Evolutionary conservation across 2,329 filamentous ascomycete species (phyloP).

Genomic region (Ceratocystis harringtonii): DNA sequence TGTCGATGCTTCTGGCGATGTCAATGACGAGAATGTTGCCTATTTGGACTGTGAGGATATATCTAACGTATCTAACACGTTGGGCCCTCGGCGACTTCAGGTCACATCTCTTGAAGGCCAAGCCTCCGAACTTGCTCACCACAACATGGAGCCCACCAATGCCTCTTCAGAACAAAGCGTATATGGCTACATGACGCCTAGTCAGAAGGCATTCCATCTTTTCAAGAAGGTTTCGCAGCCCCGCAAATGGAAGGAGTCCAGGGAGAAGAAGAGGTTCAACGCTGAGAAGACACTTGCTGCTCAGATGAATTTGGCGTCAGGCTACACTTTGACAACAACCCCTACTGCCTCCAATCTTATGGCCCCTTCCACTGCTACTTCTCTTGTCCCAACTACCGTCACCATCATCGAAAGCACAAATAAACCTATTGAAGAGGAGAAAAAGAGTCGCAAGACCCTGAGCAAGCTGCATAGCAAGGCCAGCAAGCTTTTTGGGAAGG

Average conservation of each 20-base stretch:
- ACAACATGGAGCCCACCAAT: conserved; percentile 14
- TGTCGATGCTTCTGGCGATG: not conserved
- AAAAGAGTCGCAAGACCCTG: conserved; percentile 3
- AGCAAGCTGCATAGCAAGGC: conserved; percentile 9
- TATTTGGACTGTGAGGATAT: not conserved
- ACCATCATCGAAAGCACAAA: conserved; percentile 11
- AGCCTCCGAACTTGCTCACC: conserved; percentile 14
- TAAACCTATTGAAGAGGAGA: not conserved
- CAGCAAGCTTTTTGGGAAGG: conserved; percentile 12
- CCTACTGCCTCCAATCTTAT: not conserved
- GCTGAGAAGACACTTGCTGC: conserved; percentile 10
- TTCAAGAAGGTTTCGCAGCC: conserved; percentile 16
- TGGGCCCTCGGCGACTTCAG: conserved; percentile 7
- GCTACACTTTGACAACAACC: conserved; percentile 1
- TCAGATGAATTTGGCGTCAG: conserved; percentile 12
- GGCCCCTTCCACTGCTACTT: not conserved
- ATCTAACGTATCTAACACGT: conserved; percentile 2
- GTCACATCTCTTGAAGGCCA: conserved; percentile 15
- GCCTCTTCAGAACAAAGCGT: conserved; percentile 15
- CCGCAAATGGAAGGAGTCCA: conserved; percentile 13
- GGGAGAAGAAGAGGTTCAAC: conserved; percentile 13
- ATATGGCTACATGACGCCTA: conserved; percentile 16
- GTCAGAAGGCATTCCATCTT: conserved; percentile 15
- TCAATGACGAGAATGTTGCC: not conserved
- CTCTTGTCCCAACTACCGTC: conserved; percentile 6